phyloP scores from a whole-genome alignment of 164 flowering plant species.

The Dillenia suffruticosa region DNA sequence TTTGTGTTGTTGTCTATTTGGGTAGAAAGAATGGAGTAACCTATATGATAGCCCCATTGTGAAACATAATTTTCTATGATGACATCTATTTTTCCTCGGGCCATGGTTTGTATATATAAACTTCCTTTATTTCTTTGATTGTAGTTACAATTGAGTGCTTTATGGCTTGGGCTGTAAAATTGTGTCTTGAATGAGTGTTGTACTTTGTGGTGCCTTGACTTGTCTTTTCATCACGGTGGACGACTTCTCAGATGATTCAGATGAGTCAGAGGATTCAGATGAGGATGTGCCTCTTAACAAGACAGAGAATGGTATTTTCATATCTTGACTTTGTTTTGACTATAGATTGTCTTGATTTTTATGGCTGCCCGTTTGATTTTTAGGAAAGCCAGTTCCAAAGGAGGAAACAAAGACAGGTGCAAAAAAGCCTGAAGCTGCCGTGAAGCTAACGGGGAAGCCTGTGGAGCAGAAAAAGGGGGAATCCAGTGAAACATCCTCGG shows the following conservation, averaged over 20 bases:
- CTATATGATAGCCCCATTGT: too few relatives aligned
- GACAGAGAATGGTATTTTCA: conserved; percentile 30
- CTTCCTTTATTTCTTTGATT: background rate
- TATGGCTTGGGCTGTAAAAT: too few relatives aligned
- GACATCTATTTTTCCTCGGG: too few relatives aligned
- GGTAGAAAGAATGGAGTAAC: too few relatives aligned
- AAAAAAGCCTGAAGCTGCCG: conserved; percentile 12
- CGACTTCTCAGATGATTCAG: conserved; percentile 11
- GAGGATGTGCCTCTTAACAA: conserved; percentile 19
- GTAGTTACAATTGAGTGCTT: background rate
- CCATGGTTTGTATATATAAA: too few relatives aligned
- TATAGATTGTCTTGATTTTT: background rate
- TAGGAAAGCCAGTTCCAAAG: conserved; percentile 29
- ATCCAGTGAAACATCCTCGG: conserved; percentile 12
- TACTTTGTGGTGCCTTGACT: conserved; percentile 9
- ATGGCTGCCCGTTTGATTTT: background rate
- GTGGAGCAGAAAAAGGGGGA: conserved; percentile 27
- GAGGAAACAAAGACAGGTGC: conserved; percentile 20
- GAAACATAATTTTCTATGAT: too few relatives aligned
- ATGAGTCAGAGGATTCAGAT: conserved; percentile 18
- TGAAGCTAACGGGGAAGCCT: conserved; percentile 26
- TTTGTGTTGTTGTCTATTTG: too few relatives aligned
- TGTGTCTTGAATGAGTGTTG: background rate
- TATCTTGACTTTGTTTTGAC: background rate
- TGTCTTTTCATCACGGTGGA: conserved; percentile 1